phyloP scores from a whole-genome alignment of 164 flowering plant species.

The Liquidambar formosana region DNA sequence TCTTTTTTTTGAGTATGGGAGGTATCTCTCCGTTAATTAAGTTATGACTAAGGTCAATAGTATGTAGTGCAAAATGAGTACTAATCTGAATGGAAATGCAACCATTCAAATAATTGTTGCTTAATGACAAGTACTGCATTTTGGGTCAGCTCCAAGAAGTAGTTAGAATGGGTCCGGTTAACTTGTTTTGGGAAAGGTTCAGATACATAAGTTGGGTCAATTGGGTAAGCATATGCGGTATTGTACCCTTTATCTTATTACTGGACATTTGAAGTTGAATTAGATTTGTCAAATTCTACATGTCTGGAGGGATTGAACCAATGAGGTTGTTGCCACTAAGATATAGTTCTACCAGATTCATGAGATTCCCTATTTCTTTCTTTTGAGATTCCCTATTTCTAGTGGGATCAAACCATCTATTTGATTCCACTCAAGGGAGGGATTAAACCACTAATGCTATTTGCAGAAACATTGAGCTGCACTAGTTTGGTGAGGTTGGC shows the following conservation, averaged over 20 bases:
- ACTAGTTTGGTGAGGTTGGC: neutral
- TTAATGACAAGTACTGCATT: too few species aligned
- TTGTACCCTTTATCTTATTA: constrained; percentile 10
- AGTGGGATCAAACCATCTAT: too few species aligned
- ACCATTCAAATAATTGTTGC: too few species aligned
- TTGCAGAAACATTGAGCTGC: neutral
- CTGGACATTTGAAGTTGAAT: neutral
- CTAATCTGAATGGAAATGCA: too few species aligned
- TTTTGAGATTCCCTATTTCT: too few species aligned
- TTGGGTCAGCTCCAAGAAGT: too few species aligned
- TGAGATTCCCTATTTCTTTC: neutral
- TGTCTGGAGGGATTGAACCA: constrained; percentile 8
- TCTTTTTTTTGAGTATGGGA: neutral
- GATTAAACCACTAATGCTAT: constrained; percentile 1
- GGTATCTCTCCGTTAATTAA: constrained; percentile 1
- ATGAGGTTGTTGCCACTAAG: neutral
- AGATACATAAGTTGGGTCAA: neutral
- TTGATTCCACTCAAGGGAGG: too few species aligned
- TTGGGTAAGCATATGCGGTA: constrained; percentile 2
- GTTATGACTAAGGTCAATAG: neutral
- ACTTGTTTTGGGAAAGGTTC: too few species aligned
- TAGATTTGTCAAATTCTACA: neutral
- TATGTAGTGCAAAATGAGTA: too few species aligned
- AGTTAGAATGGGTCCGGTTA: too few species aligned
- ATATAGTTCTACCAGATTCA: neutral